Base-by-base conservation (phyloP, 2,329 filamentous ascomycete genomes). In the Sporothrix globosa region DNA sequence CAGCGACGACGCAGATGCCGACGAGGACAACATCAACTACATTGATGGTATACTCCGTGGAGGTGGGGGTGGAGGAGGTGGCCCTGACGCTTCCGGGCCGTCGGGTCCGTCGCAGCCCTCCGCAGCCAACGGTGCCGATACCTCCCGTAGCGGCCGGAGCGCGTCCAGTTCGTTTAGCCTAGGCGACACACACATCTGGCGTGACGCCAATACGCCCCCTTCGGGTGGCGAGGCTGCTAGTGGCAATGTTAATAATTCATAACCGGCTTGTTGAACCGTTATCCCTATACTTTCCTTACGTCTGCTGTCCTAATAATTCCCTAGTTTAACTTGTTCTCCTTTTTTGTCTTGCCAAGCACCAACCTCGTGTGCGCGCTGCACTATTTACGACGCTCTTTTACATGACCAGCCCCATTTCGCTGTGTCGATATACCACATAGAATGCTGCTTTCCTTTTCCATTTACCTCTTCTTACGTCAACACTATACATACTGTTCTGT, bases 101-200 rank as follows among this genome's bases (percentile, higher is more conserved):
- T 61, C 58, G 13, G 19, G 34, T 19, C 3, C 17, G 17, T 6
- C 39, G 9, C 68, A 52, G n/a, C 68, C 53, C 3, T 9, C 56
- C 17, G 19, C 21, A 5, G 21, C 68, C 48, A 56, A 44, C 17
- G 39, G 39, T 24, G 41, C n/a, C 9, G 66, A 65, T 44, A 74
- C 74, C 41, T n/a, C 66, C 14, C 17, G 52, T 53, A 68, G 24
- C 61, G 78, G 78, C 68, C 78, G 79, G 68, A 83, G 80, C 70
- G 77, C 79, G 27, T 77, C 81, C 53, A 85, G 82, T 72, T 81
- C 81, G 30, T 74, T 84, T 46, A 85, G 83, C 71, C 75, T 85
- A 4, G 83, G 83, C 4, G 83, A 85, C 74, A 84, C 83, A 13
- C 83, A 85, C 74, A 80, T 85, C 17, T 85, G 83, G 83, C 79